phyloP scores from a whole-genome alignment of 257 asterid genomes.

The Asclepias syriaca region DNA sequence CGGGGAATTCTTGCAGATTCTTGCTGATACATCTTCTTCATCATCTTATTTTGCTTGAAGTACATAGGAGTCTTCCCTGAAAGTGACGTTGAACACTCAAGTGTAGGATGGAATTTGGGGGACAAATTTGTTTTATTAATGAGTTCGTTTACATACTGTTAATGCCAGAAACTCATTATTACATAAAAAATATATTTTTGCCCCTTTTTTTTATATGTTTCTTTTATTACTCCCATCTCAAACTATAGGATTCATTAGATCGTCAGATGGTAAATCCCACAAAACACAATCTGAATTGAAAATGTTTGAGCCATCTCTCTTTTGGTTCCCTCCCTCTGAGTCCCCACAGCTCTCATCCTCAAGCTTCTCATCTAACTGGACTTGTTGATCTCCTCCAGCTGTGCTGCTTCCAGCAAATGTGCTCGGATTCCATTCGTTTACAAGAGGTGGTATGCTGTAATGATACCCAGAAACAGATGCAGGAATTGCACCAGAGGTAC shows the following conservation, averaged over 20 bases:
- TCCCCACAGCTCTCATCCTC: constrained; percentile 40
- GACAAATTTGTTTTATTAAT: constrained; percentile 8
- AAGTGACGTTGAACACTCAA: constrained; percentile 10
- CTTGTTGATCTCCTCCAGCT: constrained; percentile 40
- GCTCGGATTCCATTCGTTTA: constrained; percentile 53
- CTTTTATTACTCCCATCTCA: constrained; percentile 1
- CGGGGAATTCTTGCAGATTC: constrained; percentile 54
- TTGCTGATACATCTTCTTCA: constrained; percentile 92
- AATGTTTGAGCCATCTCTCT: constrained; percentile 35
- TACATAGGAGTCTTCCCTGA: constrained; percentile 6
- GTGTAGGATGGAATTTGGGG: constrained; percentile 4
- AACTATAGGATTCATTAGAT: constrained; percentile 56
- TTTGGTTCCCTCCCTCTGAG: constrained; percentile 31
- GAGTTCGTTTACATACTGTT: constrained; percentile 12
- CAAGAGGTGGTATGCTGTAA: constrained; percentile 41
- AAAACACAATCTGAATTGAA: constrained; percentile 60
- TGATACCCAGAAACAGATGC: constrained; percentile 45
- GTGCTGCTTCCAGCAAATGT: constrained; percentile 56
- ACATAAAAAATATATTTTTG: background rate
- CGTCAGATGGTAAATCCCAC: constrained; percentile 76
- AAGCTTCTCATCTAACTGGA: constrained; percentile 31
- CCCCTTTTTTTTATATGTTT: background rate
- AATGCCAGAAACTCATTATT: constrained; percentile 1
- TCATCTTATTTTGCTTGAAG: constrained; percentile 94
- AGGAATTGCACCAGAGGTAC: constrained; percentile 28